phyloP scores from a whole-genome alignment of 208 protist species.

The Leishmania lainsoni region DNA sequence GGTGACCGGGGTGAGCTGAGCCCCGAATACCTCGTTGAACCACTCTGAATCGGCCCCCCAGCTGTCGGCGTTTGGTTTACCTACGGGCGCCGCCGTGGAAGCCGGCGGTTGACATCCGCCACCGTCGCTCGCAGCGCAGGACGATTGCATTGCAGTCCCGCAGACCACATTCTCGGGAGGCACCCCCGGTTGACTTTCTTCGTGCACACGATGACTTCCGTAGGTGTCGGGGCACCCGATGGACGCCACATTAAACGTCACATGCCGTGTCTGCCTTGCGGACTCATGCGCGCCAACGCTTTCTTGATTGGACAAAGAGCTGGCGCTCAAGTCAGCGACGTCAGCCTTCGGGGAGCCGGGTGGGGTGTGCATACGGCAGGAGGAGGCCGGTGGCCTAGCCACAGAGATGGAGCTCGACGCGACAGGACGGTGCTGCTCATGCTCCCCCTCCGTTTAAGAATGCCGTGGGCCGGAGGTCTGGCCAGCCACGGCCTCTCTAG shows the following conservation, averaged over 20 bases:
- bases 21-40: constrained; percentile 65
- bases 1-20: constrained; percentile 17
- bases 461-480: not conserved
- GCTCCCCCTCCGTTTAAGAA: constrained; percentile 6
- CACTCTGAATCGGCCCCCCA: constrained; percentile 71
- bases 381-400: not conserved
- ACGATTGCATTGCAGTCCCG: constrained; percentile 11
- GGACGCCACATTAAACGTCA: constrained; percentile 23
- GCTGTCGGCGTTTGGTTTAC: constrained; percentile 6
- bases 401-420: not conserved
- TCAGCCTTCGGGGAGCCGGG: not conserved
- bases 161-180: constrained; percentile 8
- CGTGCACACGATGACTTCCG: not conserved
- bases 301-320: not conserved
- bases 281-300: not conserved
- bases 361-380: not conserved
- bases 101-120: not conserved
- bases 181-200: constrained; percentile 6
- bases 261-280: constrained; percentile 12
- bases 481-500: constrained; percentile 11
- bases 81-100: constrained; percentile 11
- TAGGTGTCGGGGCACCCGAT: constrained; percentile 13
- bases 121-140: not conserved
- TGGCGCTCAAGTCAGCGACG: not conserved
- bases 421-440: not conserved